Conservation (phyloP, 192 early-diverging fungal genomes). For the Backusella tarrabulga region DNA sequence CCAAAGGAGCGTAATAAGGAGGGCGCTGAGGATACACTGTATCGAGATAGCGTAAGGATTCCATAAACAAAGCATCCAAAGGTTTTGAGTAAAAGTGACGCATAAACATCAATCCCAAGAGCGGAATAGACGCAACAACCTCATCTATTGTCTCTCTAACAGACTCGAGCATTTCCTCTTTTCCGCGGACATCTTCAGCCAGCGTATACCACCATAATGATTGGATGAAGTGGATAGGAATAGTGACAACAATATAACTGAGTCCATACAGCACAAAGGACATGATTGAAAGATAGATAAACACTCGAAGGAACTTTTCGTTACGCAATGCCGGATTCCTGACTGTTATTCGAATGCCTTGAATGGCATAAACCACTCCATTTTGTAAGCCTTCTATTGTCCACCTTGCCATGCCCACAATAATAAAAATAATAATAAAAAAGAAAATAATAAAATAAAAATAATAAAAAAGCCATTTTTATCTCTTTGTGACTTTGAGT, state of each 20-base stretch:
- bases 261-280: constrained; percentile 40
- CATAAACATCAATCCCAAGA: constrained; percentile 53
- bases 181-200: neutral
- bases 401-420: constrained; percentile 21
- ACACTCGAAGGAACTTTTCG: constrained; percentile 34
- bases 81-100: constrained; percentile 57
- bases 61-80: constrained; percentile 58
- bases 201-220: constrained; percentile 24
- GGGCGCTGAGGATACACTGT: constrained; percentile 23
- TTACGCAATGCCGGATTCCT: constrained; percentile 47
- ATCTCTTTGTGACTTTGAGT: neutral
- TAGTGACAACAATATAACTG: constrained; percentile 42
- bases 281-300: constrained; percentile 39
- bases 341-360: constrained; percentile 43
- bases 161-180: neutral
- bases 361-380: constrained; percentile 40
- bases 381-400: constrained; percentile 38
- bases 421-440: neutral
- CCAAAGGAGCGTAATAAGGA: constrained; percentile 39
- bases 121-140: constrained; percentile 34
- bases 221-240: constrained; percentile 40
- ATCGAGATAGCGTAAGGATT: constrained; percentile 47
- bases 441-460: neutral
- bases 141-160: neutral
- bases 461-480: neutral